Percentiles rank a stretch among this genome's conserved stretches.
These are phyloP conservation scores for Metschnikowia lachancei DNA, from an alignment of 805 yeast genomes.

Conservation along the genomic window DNA sequence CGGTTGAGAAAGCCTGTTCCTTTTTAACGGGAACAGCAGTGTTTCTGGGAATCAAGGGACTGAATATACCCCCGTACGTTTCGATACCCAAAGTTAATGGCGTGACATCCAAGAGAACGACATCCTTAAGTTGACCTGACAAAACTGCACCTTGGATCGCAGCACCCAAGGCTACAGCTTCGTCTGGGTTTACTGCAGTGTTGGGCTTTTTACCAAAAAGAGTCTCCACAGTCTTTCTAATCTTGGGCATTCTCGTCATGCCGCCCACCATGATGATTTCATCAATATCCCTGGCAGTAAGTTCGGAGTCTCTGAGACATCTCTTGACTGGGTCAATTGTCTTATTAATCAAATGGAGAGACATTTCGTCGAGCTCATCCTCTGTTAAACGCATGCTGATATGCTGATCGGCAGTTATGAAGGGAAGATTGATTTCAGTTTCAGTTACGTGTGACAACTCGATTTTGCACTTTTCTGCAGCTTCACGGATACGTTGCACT, in stretches of 20 bases:
- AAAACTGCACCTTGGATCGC: conserved; percentile 32
- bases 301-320: conserved; percentile 71
- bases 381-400: conserved; percentile 58
- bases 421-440: conserved; percentile 67
- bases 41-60: conserved; percentile 75
- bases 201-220: conserved; percentile 65
- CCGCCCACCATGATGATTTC: conserved; percentile 83
- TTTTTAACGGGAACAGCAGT: conserved; percentile 74
- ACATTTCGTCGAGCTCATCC: conserved; percentile 64
- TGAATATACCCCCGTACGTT: conserved; percentile 80
- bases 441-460: conserved; percentile 65
- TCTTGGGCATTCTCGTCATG: conserved; percentile 87
- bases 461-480: conserved; percentile 74
- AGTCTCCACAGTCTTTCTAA: conserved; percentile 57
- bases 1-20: conserved; percentile 74
- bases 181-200: conserved; percentile 76
- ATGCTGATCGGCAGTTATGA: conserved; percentile 61
- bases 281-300: conserved; percentile 62
- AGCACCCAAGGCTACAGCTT: conserved; percentile 32
- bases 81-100: conserved; percentile 58
- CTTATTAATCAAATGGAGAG: conserved; percentile 60
- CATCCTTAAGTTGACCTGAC: conserved; percentile 28
- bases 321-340: conserved; percentile 72
- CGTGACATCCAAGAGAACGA: conserved; percentile 28
- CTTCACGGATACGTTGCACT: conserved; percentile 75